These are phyloP conservation scores for Eimeria zaria DNA, from an alignment of 169 alveolate genomes.

Conservation along the genomic window DNA sequence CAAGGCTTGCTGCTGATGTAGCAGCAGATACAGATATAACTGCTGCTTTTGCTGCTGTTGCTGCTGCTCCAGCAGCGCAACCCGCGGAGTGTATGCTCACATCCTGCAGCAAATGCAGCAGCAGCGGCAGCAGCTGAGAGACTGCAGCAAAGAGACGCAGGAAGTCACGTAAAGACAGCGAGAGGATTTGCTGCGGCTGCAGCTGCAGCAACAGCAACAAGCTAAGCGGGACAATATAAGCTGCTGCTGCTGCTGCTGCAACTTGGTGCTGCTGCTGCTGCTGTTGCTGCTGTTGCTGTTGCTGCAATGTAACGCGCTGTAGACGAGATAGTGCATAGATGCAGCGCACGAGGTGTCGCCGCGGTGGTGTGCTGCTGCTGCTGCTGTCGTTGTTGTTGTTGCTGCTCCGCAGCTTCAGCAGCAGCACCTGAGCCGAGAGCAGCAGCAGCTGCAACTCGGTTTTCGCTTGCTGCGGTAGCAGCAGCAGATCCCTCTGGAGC, in stretches of 20 bases:
- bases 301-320: constrained; percentile 7
- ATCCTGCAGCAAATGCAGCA: constrained; percentile 33
- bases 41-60: neutral
- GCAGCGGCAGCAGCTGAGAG: constrained; percentile 29
- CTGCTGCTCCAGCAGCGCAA: neutral
- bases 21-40: neutral
- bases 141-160: constrained; percentile 32
- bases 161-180: neutral
- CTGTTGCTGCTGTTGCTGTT: constrained; percentile 43
- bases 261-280: constrained; percentile 37
- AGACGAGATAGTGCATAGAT: constrained; percentile 28
- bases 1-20: neutral
- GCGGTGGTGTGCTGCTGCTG: constrained; percentile 12
- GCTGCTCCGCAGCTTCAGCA: constrained; percentile 28
- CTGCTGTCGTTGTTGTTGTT: constrained; percentile 43
- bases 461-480: constrained; percentile 2
- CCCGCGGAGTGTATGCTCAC: neutral
- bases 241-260: constrained; percentile 3
- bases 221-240: neutral
- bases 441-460: constrained; percentile 32
- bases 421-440: constrained; percentile 41
- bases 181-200: constrained; percentile 34
- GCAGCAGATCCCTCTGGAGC: constrained; percentile 3
- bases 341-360: constrained; percentile 40
- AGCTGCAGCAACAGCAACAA: constrained; percentile 65